These are phyloP conservation scores for Paramecium biaurelia DNA, from an alignment of 73 alveolate genomes.

Conservation along the genomic window DNA sequence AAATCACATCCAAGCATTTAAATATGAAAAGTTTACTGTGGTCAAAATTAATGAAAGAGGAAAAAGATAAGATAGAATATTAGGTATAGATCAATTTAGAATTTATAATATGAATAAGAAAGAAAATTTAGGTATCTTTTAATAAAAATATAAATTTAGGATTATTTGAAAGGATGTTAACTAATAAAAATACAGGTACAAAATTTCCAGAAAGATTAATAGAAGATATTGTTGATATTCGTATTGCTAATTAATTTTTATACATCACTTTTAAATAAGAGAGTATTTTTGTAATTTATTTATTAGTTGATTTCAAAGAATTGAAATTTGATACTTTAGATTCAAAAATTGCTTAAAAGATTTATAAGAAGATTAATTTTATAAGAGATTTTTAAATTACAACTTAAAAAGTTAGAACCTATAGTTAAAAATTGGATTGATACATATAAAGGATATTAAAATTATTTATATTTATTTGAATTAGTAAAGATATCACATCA, in stretches of 20 bases:
- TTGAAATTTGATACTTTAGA: conserved; percentile 46
- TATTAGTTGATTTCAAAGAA: neutral
- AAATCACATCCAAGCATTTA: conserved; percentile 37
- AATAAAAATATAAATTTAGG: neutral
- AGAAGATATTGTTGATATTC: conserved; percentile 22
- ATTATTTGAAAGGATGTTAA: neutral
- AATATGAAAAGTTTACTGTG: conserved; percentile 34
- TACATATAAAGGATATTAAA: neutral
- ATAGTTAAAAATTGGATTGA: conserved; percentile 40
- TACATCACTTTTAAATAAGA: conserved; percentile 38
- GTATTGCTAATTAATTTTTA: neutral
- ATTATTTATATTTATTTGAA: neutral
- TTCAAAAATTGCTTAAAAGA: neutral
- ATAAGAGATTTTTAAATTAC: neutral
- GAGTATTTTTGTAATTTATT: neutral
- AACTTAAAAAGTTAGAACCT: neutral
- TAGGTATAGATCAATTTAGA: conserved; percentile 42
- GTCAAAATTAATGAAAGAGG: conserved; percentile 51
- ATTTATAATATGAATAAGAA: conserved; percentile 38
- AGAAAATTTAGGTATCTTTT: neutral
- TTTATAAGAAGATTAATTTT: neutral
- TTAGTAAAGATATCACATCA: conserved; percentile 42
- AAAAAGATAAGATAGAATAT: conserved; percentile 18
- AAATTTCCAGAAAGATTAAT: conserved; percentile 27
- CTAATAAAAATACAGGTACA: conserved; percentile 10